phyloP scores from a whole-genome alignment of 768 basidiomycete species.

The Stropharia rugosoannulata region DNA sequence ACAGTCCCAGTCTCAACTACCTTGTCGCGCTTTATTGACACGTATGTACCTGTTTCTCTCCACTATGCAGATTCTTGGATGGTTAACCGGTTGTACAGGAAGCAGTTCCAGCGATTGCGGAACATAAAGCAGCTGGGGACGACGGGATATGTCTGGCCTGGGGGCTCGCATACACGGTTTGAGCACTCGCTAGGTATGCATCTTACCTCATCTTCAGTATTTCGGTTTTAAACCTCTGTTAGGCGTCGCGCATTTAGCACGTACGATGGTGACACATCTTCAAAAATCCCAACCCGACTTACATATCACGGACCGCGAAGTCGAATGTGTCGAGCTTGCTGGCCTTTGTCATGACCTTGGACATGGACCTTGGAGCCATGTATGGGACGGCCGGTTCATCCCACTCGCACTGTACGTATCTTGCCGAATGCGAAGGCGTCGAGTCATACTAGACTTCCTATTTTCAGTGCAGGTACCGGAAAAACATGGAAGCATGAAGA shows the following conservation, averaged over 20 bases:
- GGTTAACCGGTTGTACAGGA: slow-evolving; percentile 32
- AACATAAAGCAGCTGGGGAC: slow-evolving; percentile 79
- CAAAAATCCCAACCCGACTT: slow-evolving; percentile 59
- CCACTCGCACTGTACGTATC: slow-evolving; percentile 41
- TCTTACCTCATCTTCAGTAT: background rate
- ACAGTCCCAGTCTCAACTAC: slow-evolving; percentile 1
- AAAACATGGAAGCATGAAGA: slow-evolving; percentile 73
- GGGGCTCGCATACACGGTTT: slow-evolving; percentile 79
- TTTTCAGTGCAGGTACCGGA: slow-evolving; percentile 33
- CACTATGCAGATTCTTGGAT: background rate
- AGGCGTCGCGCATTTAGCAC: slow-evolving; percentile 78
- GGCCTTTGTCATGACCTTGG: slow-evolving; percentile 85
- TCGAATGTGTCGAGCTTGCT: slow-evolving; percentile 75
- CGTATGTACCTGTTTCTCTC: background rate
- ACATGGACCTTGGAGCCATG: slow-evolving; percentile 84
- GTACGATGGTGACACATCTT: slow-evolving; percentile 60
- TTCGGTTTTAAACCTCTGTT: slow-evolving; percentile 2
- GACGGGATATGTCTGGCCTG: slow-evolving; percentile 71
- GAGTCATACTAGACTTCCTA: background rate
- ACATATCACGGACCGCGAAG: slow-evolving; percentile 65
- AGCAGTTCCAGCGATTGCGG: slow-evolving; percentile 76
- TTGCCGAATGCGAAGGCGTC: background rate
- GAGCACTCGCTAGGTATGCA: slow-evolving; percentile 74
- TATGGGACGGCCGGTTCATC: slow-evolving; percentile 76
- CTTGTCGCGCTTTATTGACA: slow-evolving; percentile 1